Evolutionary conservation across 768 basidiomycete species (phyloP), one percentile per base, ranked within the genome.

Genomic region (Leccinum sublutescens): DNA sequence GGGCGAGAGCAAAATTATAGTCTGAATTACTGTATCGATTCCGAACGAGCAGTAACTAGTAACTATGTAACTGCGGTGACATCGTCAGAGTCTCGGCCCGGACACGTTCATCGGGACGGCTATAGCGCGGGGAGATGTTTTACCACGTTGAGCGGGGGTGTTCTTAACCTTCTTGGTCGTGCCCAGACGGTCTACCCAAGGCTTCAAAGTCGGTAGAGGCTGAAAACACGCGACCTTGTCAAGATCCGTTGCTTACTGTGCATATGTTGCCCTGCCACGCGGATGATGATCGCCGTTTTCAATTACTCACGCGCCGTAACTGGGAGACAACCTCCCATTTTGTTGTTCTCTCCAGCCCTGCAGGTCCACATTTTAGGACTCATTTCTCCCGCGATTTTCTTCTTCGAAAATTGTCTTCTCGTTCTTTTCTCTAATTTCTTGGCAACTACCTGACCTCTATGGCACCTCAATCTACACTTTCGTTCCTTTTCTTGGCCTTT

Each of bases 231-330:
- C n/a, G 15, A 31, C 19, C 8, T 9, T 5, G 17, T 33, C 11
- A 33, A 5, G 49, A 31, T 14, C 17, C 14, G 15, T 58, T 17
- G 34, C 49, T 15, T 11, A 6, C 19, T 23, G 10, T 31, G 31
- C 31, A 31, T 31, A 1, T 31, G 31, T 10, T 29, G 5, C 64
- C 59, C 54, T 49, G 61, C 61, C 54, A 19, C 55, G 25, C 64
- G 64, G 64, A n/a, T 38, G 17, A 50, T 27, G 14, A 48, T 56
- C 51, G 9, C 57, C 60, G 64, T 14, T 45, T 45, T 21, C 40
- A 31, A 31, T 40, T 6, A 23, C 50, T 11, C 19, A 53, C 54
- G 33, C 57, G 2, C 6, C 38, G 38, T 1, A 40, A 40, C 38
- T n/a, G 17, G 38, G 17, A 45, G 19, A 45, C 43, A 45, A 19